Base-by-base conservation (phyloP, 176 grass and related monocot species). In the Ampelocalamus luodianensis region DNA sequence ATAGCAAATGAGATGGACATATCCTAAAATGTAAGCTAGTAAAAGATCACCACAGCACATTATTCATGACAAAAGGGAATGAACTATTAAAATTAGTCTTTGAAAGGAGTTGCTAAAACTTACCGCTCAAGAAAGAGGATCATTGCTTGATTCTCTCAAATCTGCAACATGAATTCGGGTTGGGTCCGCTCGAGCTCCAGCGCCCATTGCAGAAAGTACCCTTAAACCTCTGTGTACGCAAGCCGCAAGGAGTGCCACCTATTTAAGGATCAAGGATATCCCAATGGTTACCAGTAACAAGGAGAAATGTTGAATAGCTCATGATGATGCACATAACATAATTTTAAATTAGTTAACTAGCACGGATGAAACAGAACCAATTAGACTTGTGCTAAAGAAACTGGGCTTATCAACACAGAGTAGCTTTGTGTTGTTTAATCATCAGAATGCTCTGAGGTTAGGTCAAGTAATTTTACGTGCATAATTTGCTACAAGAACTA, bases 191-290 rank as follows among this genome's bases (percentile, higher is more conserved):
- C 93, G 89, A 78, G 93, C 96, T 78, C 96, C 96, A 61, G 96
- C 96, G 0, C 96, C 96, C 96, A 94, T 99, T 84, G 96, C 93
- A 78, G 96, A 94, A 68, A 99, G 85, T 79, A 99, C 91, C 75
- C 78, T 94, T 76, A 95, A 82, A 82, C 90, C 90, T 87, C 86
- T 95, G 71, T 60, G 85, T 29, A 91, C 84, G 13, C 96, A 99
- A 81, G 93, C 91, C 46, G 90, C 91, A 60, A 99, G 91, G 34
- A 99, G 93, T 78, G 96, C 81, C 68, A 96, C 96, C 93, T 99
- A 80, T 70, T 79, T 65, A 42, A 78, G 26, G 59, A 84, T 26
- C n/a, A 87, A 63, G 17, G 5, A 59, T 77, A 72, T 34, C 3
- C 29, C 3, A 79, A 74, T 17, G 17, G 3, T 87, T 82, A 82